These are phyloP conservation scores for Adiantum capillusveneris DNA, from an alignment of 75 land plant species.

Conservation along the genomic window DNA sequence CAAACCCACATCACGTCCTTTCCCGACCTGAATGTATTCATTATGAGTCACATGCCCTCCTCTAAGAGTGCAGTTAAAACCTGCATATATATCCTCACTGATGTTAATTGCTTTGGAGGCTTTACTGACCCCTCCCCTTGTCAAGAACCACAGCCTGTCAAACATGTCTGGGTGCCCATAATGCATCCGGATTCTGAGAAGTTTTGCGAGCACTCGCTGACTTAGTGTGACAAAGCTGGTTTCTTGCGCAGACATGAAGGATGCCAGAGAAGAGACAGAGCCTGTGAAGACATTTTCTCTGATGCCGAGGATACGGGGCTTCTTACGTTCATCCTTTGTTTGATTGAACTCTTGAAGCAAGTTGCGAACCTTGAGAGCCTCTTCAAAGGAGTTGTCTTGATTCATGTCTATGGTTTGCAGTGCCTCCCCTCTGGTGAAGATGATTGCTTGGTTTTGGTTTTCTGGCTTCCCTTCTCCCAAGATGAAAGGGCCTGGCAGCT, in stretches of 20 bases:
- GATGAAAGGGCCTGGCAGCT: slow-evolving; percentile 65
- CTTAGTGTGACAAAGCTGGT: slow-evolving; percentile 79
- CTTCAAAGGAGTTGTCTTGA: slow-evolving; percentile 96
- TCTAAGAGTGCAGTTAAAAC: slow-evolving; percentile 87
- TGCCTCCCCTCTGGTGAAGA: slow-evolving; percentile 84
- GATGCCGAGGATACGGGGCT: slow-evolving; percentile 74
- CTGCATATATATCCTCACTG: slow-evolving; percentile 95
- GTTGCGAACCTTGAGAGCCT: slow-evolving; percentile 92
- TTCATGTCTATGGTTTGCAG: slow-evolving; percentile 92
- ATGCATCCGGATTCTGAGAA: slow-evolving; percentile 87
- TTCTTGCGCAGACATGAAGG: slow-evolving; percentile 82
- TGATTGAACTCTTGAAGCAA: slow-evolving; percentile 76
- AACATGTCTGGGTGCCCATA: slow-evolving; percentile 98
- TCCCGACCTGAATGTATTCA: slow-evolving; percentile 98
- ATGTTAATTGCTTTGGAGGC: slow-evolving; percentile 93
- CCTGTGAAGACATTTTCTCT: slow-evolving; percentile 95
- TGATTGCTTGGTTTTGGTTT: slow-evolving; percentile 85
- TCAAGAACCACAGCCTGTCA: slow-evolving; percentile 76
- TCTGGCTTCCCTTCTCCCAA: slow-evolving; percentile 92
- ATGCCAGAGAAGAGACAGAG: slow-evolving; percentile 83
- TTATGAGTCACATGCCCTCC: slow-evolving; percentile 90
- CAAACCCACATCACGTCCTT: slow-evolving; percentile 93
- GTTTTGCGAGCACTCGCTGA: slow-evolving; percentile 69
- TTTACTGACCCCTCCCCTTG: slow-evolving; percentile 91
- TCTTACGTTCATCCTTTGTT: slow-evolving; percentile 49